Base-by-base conservation (phyloP, 306 rosid species). In the Macrotyloma uniflorum region DNA sequence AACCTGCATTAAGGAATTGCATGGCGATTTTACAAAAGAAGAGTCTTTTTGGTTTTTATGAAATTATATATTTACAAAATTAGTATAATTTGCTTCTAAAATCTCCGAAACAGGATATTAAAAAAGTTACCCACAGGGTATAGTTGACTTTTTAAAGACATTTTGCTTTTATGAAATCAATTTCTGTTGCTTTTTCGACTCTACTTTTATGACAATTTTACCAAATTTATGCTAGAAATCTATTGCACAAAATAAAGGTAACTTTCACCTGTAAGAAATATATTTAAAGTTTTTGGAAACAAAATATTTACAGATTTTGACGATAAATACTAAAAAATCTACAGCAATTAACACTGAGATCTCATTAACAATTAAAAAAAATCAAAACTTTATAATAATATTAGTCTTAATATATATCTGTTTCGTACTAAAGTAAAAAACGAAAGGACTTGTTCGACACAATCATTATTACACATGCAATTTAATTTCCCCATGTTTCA, bases 391-490 rank as follows among this genome's bases (percentile, higher is more conserved):
- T 16, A 45, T 45, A 45, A 46, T 36, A 36, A 46, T 16, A 46
- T 46, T 18, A 30, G 5, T 33, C 4, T 33, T 4, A 3, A 33
- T 4, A 33, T 4, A 33, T 4, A 4, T 36, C 26, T 28, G 0
- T 68, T 78, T 78, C 69, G 6, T 8, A 10, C 67, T 9, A 30
- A 49, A 70, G 70, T 79, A 64, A 79, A 23, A 55, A 45, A 1
- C 5, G 28, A 78, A 8, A 58, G 30, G 18, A 30, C 35, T 22
- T 16, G n/a, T 38, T 10, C 10, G 8, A 8, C 62, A 50, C 3
- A 42, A 40, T 15, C 82, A 19, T 55, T 54, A 69, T 40, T 62
- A 63, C 5, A 64, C 2, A 8, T 9, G 4, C 0, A 58, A 57
- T 57, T 68, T 55, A 24, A 32, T 75, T 65, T 36, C 26, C 54